Conservation (phyloP, 768 basidiomycete genomes). For the Myochromella boudieri region DNA sequence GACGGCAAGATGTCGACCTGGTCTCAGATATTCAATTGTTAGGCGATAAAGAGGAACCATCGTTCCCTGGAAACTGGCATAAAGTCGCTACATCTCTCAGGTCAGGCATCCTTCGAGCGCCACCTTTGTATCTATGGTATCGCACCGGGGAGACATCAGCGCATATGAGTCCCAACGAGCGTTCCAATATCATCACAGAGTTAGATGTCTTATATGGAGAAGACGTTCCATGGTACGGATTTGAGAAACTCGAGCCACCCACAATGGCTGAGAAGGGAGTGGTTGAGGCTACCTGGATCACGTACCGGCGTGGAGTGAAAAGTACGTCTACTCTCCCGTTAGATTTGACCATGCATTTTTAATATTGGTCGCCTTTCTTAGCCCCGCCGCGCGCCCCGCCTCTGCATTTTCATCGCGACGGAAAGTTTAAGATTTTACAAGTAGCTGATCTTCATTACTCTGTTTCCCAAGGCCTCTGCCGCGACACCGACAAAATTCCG, state of each 20-base stretch:
- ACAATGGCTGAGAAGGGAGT: slow-evolving; percentile 45
- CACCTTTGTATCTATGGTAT: slow-evolving; percentile 80
- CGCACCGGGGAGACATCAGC: slow-evolving; percentile 60
- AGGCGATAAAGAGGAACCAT: slow-evolving; percentile 50
- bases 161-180: slow-evolving; percentile 59
- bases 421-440: slow-evolving; percentile 87
- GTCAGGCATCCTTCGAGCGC: slow-evolving; percentile 55
- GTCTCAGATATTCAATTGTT: slow-evolving; percentile 74
- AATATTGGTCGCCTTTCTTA: slow-evolving; percentile 24
- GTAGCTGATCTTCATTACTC: slow-evolving; percentile 95
- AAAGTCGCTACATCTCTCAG: slow-evolving; percentile 62
- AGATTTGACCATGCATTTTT: not conserved
- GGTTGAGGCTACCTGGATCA: slow-evolving; percentile 59
- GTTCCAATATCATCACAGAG: slow-evolving; percentile 77
- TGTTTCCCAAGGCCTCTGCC: slow-evolving; percentile 74
- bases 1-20: slow-evolving; percentile 78
- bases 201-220: slow-evolving; percentile 90
- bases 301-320: slow-evolving; percentile 73
- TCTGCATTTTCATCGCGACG: slow-evolving; percentile 79
- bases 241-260: slow-evolving; percentile 66
- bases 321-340: slow-evolving; percentile 50
- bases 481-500: slow-evolving; percentile 64
- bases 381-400: slow-evolving; percentile 72
- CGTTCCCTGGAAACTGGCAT: slow-evolving; percentile 55
- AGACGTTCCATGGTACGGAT: slow-evolving; percentile 83